These are phyloP conservation scores for Suillus ampliporus DNA, from an alignment of 768 basidiomycete species.

Conservation along the genomic window DNA sequence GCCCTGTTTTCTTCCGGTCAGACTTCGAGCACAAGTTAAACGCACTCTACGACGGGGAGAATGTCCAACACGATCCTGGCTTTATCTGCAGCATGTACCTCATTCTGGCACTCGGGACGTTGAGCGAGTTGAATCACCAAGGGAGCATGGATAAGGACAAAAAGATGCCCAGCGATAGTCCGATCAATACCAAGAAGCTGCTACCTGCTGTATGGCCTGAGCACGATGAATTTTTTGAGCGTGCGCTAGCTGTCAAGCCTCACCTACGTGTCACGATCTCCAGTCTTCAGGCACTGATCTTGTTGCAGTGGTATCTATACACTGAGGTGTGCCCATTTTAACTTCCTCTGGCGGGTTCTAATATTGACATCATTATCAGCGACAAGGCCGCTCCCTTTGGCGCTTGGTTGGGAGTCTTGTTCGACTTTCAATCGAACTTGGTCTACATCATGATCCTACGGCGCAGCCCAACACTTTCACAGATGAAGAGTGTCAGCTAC, in stretches of 20 bases:
- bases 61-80: constrained; percentile 70
- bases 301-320: constrained; percentile 90
- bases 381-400: constrained; percentile 90
- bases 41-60: constrained; percentile 65
- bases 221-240: constrained; percentile 85
- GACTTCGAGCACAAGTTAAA: constrained; percentile 71
- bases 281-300: constrained; percentile 81
- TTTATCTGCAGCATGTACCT: constrained; percentile 81
- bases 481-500: constrained; percentile 76
- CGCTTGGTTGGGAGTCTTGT: constrained; percentile 86
- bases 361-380: constrained; percentile 47
- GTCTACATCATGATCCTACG: constrained; percentile 85
- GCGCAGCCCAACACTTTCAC: constrained; percentile 66
- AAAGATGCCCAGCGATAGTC: constrained; percentile 37
- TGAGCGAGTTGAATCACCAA: constrained; percentile 81
- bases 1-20: constrained; percentile 73
- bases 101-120: constrained; percentile 78
- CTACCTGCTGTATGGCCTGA: constrained; percentile 72
- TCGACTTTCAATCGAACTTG: constrained; percentile 81
- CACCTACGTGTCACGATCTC: constrained; percentile 83
- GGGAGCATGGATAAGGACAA: constrained; percentile 57
- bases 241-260: constrained; percentile 78
- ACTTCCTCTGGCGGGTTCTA: neutral
- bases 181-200: constrained; percentile 58
- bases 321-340: constrained; percentile 63